A percentile compares a stretch with the other conserved stretches of the same genome.
phyloP scores from a whole-genome alignment of 352 stramenopile species.

The Phytophthora pistaciae region DNA sequence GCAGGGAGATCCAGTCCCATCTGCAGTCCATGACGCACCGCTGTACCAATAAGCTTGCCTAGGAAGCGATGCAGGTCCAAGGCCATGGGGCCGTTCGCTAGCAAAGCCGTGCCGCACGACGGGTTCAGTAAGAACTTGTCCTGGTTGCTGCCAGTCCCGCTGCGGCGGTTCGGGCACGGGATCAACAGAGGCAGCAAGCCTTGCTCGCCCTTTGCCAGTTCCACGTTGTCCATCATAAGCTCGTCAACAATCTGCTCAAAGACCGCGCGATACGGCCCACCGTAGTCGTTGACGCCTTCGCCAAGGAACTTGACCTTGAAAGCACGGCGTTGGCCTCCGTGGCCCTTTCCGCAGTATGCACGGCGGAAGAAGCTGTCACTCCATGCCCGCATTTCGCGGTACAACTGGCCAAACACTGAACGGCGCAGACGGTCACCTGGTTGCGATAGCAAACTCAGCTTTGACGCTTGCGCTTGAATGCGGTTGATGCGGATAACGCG shows the following conservation, averaged over 20 bases:
- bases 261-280: conserved; percentile 97
- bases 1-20: conserved; percentile 93
- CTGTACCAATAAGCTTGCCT: conserved; percentile 96
- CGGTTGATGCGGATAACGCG: conserved; percentile 98
- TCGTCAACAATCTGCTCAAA: conserved; percentile 98
- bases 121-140: conserved; percentile 94
- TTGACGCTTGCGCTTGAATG: conserved; percentile 92
- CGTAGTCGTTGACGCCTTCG: conserved; percentile 99
- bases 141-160: conserved; percentile 89
- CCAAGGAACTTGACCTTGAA: conserved; percentile 99
- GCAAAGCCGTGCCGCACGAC: conserved; percentile 80
- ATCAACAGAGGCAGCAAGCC: conserved; percentile 90
- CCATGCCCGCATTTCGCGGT: conserved; percentile 96
- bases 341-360: conserved; percentile 97
- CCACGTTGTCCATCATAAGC: conserved; percentile 92
- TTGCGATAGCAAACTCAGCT: conserved; percentile 90
- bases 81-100: conserved; percentile 89
- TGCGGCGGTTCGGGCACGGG: conserved; percentile 89
- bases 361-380: conserved; percentile 95
- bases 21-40: conserved; percentile 95
- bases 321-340: conserved; percentile 96
- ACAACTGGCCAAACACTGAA: conserved; percentile 98
- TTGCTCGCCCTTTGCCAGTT: conserved; percentile 87
- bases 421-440: conserved; percentile 87
- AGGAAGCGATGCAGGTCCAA: conserved; percentile 96